These are phyloP conservation scores for Herpetomonas samuelpessoai DNA, from an alignment of 208 protist species.

Conservation along the genomic window DNA sequence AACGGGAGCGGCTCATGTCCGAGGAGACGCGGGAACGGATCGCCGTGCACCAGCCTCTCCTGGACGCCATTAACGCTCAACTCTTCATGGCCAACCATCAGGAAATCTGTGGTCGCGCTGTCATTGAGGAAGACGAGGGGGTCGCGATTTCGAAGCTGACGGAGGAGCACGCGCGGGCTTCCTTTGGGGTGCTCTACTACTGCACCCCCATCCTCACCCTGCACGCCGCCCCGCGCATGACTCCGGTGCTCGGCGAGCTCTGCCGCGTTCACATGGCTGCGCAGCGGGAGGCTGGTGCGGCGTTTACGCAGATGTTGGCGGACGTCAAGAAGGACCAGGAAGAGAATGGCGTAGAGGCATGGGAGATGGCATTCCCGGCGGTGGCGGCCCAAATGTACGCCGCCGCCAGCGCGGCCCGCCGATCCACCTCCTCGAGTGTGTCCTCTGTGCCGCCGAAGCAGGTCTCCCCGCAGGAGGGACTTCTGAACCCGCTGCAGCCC, in stretches of 20 bases:
- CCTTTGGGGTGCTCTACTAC: slow-evolving; percentile 52
- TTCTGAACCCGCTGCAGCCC: too few relatives aligned
- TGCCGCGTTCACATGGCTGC: slow-evolving; percentile 18
- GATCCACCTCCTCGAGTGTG: too few relatives aligned
- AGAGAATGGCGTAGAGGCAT: too few relatives aligned
- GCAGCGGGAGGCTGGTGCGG: neutral
- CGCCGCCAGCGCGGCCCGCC: too few relatives aligned
- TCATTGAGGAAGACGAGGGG: slow-evolving; percentile 45
- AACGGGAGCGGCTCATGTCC: slow-evolving; percentile 23
- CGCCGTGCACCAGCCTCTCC: slow-evolving; percentile 51
- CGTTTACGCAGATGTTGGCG: neutral
- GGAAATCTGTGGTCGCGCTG: slow-evolving; percentile 46
- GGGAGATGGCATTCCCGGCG: too few relatives aligned
- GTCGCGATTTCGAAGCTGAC: slow-evolving; percentile 32
- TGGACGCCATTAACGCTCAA: slow-evolving; percentile 51
- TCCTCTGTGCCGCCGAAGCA: too few relatives aligned
- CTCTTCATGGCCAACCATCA: slow-evolving; percentile 49
- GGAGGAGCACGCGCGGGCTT: slow-evolving; percentile 22
- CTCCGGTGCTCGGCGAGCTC: slow-evolving; percentile 27
- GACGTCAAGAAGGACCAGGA: too few relatives aligned
- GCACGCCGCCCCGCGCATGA: slow-evolving; percentile 22
- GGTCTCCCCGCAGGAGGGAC: too few relatives aligned
- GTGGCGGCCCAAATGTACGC: too few relatives aligned
- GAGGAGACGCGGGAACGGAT: slow-evolving; percentile 35
- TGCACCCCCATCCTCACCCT: slow-evolving; percentile 38